phyloP scores from a whole-genome alignment of 176 grass and related monocot genomes.

The Ensete ventricosum region DNA sequence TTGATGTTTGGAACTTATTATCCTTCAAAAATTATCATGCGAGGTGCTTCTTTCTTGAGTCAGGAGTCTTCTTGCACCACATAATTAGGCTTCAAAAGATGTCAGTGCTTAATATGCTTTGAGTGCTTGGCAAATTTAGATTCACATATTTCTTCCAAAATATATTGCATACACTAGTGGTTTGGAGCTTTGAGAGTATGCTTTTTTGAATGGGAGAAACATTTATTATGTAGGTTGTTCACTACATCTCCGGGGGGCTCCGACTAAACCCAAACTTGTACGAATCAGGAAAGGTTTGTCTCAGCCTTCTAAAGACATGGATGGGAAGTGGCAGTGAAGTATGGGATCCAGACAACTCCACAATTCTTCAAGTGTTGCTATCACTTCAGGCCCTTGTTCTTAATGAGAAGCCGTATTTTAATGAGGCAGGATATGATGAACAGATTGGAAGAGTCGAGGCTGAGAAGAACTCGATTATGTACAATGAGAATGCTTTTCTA shows the following conservation, averaged over 20 bases:
- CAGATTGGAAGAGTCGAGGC: slow-evolving; percentile 82
- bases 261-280: slow-evolving; percentile 91
- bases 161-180: background rate
- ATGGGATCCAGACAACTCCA: slow-evolving; percentile 75
- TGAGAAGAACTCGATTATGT: slow-evolving; percentile 91
- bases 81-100: background rate
- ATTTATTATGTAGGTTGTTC: slow-evolving; percentile 47
- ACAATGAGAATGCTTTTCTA: slow-evolving; percentile 94
- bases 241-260: slow-evolving; percentile 84
- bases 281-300: slow-evolving; percentile 92
- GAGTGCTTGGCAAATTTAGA: background rate
- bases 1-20: too few species aligned
- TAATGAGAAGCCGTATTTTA: slow-evolving; percentile 97
- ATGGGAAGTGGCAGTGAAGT: slow-evolving; percentile 70
- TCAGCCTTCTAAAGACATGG: slow-evolving; percentile 97
- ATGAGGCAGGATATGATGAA: slow-evolving; percentile 91
- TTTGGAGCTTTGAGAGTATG: background rate
- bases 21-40: background rate
- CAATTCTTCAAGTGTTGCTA: slow-evolving; percentile 76
- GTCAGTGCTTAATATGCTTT: background rate
- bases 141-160: background rate
- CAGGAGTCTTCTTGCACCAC: background rate
- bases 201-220: background rate
- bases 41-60: background rate
- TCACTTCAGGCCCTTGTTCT: slow-evolving; percentile 96